These are phyloP conservation scores for Ophiocordyceps australis DNA, from an alignment of 2,329 filamentous ascomycete species.

Conservation along the genomic window DNA sequence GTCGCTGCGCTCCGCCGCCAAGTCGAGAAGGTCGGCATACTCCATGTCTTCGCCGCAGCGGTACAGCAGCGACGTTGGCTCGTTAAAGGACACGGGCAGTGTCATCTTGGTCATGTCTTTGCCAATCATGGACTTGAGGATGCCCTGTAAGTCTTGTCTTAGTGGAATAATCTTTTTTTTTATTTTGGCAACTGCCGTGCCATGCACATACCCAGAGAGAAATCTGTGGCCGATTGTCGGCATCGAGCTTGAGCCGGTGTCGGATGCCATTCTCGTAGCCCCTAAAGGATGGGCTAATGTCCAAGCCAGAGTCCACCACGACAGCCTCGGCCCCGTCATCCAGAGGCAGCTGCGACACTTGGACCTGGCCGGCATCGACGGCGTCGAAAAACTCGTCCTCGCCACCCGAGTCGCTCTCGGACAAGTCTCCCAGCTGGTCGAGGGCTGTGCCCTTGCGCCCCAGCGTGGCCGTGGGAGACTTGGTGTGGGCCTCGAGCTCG, in stretches of 20 bases:
- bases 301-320: slow-evolving; percentile 22
- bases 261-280: slow-evolving; percentile 87
- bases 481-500: slow-evolving; percentile 11
- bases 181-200: too few species aligned
- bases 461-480: slow-evolving; percentile 23
- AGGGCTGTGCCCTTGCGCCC: slow-evolving; percentile 46
- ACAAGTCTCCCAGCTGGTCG: slow-evolving; percentile 54
- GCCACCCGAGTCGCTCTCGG: slow-evolving; percentile 64
- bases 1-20: slow-evolving; percentile 68
- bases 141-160: slow-evolving; percentile 42
- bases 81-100: slow-evolving; percentile 92
- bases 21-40: slow-evolving; percentile 82
- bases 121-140: slow-evolving; percentile 98
- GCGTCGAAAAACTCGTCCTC: slow-evolving; percentile 96
- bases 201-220: slow-evolving; percentile 66
- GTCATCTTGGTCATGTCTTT: slow-evolving; percentile 99
- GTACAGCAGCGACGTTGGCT: slow-evolving; percentile 88
- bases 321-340: slow-evolving; percentile 22
- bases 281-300: slow-evolving; percentile 62
- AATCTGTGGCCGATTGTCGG: slow-evolving; percentile 83
- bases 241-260: slow-evolving; percentile 67
- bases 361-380: slow-evolving; percentile 80
- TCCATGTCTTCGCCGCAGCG: slow-evolving; percentile 97
- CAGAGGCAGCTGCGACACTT: slow-evolving; percentile 51
- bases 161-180: too few species aligned